Conservation (phyloP, 1,139 yeast genomes). For the Debaryomycetaceae sp. region DNA sequence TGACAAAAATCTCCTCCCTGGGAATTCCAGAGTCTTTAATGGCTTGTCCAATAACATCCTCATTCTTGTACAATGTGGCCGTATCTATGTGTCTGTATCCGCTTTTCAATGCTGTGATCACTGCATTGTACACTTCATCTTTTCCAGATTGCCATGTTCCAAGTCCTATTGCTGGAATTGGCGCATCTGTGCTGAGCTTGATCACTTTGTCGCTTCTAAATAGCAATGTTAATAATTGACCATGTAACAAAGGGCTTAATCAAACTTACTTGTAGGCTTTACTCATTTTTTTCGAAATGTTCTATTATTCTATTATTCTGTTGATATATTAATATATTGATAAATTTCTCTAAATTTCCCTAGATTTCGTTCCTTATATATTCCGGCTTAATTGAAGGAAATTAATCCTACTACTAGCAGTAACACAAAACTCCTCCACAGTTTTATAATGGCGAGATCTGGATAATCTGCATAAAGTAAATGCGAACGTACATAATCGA, state of each 20-base stretch:
- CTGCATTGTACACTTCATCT: constrained; percentile 52
- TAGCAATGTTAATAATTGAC: neutral
- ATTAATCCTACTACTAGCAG: too few relatives aligned
- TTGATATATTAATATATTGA: too few relatives aligned
- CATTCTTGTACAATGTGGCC: constrained; percentile 65
- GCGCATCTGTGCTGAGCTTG: constrained; percentile 53
- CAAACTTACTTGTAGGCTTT: neutral
- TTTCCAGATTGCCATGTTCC: constrained; percentile 70
- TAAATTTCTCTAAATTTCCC: too few relatives aligned
- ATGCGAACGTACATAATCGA: too few relatives aligned
- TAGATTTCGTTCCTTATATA: too few relatives aligned
- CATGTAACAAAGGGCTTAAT: neutral
- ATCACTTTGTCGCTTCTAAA: constrained; percentile 16
- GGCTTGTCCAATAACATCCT: constrained; percentile 58
- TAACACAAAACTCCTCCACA: too few relatives aligned
- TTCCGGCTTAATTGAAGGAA: too few relatives aligned
- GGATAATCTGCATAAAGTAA: too few relatives aligned
- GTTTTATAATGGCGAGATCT: too few relatives aligned
- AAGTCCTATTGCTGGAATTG: constrained; percentile 63
- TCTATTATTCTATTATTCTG: too few relatives aligned
- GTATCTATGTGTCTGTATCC: constrained; percentile 79
- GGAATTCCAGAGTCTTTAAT: constrained; percentile 61
- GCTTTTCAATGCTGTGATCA: constrained; percentile 53
- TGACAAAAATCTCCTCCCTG: constrained; percentile 64
- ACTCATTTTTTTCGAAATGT: too few relatives aligned